Evolutionary conservation across 768 basidiomycete genomes (phyloP).

Genomic region (Leccinum olivaceopallidum): DNA sequence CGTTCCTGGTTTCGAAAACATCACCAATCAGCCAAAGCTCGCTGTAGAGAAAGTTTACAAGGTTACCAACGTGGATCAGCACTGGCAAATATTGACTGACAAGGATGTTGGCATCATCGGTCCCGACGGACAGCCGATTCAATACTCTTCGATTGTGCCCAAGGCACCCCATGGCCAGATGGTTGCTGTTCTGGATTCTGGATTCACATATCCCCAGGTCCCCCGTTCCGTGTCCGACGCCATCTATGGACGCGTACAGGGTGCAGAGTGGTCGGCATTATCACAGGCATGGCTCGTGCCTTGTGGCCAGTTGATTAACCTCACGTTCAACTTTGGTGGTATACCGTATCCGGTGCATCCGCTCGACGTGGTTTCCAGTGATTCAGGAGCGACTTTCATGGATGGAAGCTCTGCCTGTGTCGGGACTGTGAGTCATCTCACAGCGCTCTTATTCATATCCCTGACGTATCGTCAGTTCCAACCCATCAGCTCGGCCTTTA

Average conservation of each 20-base stretch:
- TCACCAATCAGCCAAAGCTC: slow-evolving; percentile 63
- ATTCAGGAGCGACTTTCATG: slow-evolving; percentile 44
- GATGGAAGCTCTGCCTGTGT: slow-evolving; percentile 60
- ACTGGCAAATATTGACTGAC: slow-evolving; percentile 79
- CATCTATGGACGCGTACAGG: slow-evolving; percentile 77
- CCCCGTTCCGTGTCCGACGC: slow-evolving; percentile 74
- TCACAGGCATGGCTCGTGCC: slow-evolving; percentile 71
- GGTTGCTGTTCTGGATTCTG: slow-evolving; percentile 75
- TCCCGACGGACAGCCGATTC: slow-evolving; percentile 68
- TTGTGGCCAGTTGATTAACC: slow-evolving; percentile 69
- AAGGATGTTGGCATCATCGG: slow-evolving; percentile 67
- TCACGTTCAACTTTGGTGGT: slow-evolving; percentile 75
- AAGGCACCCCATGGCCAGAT: slow-evolving; percentile 62
- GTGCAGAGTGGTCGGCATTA: slow-evolving; percentile 60
- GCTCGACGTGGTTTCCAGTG: slow-evolving; percentile 62
- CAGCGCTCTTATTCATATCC: not conserved
- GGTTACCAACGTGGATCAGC: slow-evolving; percentile 66
- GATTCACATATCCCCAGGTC: slow-evolving; percentile 71
- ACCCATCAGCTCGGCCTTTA: slow-evolving; percentile 80
- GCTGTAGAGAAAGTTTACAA: slow-evolving; percentile 63
- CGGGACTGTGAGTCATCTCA: slow-evolving; percentile 55
- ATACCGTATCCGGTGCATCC: slow-evolving; percentile 71
- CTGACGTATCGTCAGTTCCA: slow-evolving; percentile 58
- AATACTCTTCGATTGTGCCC: slow-evolving; percentile 65
- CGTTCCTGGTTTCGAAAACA: slow-evolving; percentile 59